Conservation (phyloP, 345 rosid genomes). For the Syzygium oleosum region DNA sequence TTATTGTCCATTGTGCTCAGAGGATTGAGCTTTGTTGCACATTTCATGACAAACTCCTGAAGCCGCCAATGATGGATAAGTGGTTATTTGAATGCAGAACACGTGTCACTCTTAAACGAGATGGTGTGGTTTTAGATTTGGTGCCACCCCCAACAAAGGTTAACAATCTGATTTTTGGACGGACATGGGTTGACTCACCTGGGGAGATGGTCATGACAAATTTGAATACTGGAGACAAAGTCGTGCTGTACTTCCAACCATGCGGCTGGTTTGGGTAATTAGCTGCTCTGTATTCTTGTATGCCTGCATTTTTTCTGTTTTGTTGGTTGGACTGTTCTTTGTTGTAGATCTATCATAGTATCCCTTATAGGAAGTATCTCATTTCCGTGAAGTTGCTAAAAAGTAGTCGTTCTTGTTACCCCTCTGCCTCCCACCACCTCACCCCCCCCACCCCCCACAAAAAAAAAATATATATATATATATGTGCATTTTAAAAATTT, state of each 20-base stretch:
- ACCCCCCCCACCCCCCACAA: neutral
- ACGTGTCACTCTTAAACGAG: conserved; percentile 55
- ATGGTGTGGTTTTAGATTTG: conserved; percentile 63
- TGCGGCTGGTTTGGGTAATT: conserved; percentile 84
- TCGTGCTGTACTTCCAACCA: conserved; percentile 66
- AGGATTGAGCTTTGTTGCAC: neutral
- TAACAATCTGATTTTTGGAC: conserved; percentile 70
- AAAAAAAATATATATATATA: neutral
- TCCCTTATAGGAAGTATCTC: neutral
- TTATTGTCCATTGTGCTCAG: neutral
- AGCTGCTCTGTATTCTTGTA: neutral
- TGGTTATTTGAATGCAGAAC: conserved; percentile 33
- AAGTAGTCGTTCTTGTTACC: neutral
- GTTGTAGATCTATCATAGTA: neutral
- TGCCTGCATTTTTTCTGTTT: neutral
- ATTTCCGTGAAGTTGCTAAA: neutral
- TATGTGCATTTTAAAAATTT: neutral
- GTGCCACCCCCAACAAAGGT: conserved; percentile 75
- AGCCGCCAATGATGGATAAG: neutral
- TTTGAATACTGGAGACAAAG: conserved; percentile 71
- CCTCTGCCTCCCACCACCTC: too few relatives aligned
- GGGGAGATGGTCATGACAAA: conserved; percentile 83
- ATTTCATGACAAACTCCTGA: neutral
- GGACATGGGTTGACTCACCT: conserved; percentile 76
- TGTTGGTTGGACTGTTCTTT: neutral